Evolutionary conservation across 805 yeast genomes (phyloP).

Genomic region (Kurtzmaniella cleridarum): DNA sequence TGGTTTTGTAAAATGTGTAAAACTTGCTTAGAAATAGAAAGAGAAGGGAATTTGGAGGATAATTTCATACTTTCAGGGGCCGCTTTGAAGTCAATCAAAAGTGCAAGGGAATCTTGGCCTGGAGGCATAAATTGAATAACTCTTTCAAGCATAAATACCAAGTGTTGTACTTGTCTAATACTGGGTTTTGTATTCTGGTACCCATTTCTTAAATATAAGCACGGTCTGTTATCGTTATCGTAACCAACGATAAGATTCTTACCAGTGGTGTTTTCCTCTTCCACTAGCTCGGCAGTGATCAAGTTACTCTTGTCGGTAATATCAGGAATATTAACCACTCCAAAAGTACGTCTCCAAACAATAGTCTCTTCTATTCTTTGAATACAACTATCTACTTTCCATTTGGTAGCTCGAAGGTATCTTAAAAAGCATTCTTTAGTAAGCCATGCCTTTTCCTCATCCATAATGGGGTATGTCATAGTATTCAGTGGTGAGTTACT

Average conservation of each 20-base stretch:
- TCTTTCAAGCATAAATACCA: slow-evolving; percentile 52
- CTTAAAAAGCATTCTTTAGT: slow-evolving; percentile 50
- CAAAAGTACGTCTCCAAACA: slow-evolving; percentile 54
- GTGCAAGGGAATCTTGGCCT: slow-evolving; percentile 52
- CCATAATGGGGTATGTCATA: slow-evolving; percentile 19
- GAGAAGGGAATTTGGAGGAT: slow-evolving; percentile 43
- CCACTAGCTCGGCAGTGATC: slow-evolving; percentile 38
- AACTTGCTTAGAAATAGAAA: slow-evolving; percentile 45
- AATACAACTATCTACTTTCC: slow-evolving; percentile 41
- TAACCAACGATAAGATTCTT: slow-evolving; percentile 50
- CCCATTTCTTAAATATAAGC: slow-evolving; percentile 48
- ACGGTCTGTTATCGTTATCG: slow-evolving; percentile 49
- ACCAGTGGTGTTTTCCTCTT: slow-evolving; percentile 47
- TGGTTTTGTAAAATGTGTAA: slow-evolving; percentile 50
- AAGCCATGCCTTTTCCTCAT: slow-evolving; percentile 38
- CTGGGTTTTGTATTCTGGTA: slow-evolving; percentile 51
- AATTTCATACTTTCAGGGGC: slow-evolving; percentile 33
- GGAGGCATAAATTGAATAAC: slow-evolving; percentile 52
- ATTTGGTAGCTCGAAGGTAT: slow-evolving; percentile 47
- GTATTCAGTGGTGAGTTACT: slow-evolving; percentile 18
- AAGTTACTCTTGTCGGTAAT: slow-evolving; percentile 22
- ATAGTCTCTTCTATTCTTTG: slow-evolving; percentile 42
- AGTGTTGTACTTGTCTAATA: slow-evolving; percentile 48
- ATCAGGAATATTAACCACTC: slow-evolving; percentile 29
- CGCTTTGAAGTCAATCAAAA: slow-evolving; percentile 51